These are phyloP conservation scores for Erodium chrysanthum DNA, from an alignment of 441 rosid genomes.

Conservation along the genomic window DNA sequence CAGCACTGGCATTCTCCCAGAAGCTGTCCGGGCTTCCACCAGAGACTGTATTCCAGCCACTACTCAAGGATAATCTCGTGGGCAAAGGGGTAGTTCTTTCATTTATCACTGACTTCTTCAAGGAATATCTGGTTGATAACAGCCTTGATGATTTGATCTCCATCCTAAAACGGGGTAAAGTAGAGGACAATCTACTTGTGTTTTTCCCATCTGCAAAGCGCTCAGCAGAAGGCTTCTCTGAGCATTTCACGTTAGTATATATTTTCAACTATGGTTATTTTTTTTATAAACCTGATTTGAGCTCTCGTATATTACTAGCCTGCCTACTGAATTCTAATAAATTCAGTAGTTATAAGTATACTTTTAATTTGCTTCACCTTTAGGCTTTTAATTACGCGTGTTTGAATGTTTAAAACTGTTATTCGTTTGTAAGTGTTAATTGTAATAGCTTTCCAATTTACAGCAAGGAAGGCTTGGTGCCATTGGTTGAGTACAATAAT, in stretches of 20 bases:
- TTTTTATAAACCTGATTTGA: not conserved
- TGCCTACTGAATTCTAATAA: not conserved
- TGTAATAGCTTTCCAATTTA: constrained; percentile 9
- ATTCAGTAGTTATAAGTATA: no score
- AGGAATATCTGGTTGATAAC: constrained; percentile 85
- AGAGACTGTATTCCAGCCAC: constrained; percentile 90
- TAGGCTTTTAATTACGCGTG: not conserved
- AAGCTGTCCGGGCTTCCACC: constrained; percentile 93
- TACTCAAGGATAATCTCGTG: constrained; percentile 95
- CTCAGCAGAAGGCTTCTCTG: constrained; percentile 77
- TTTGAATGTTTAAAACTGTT: not conserved
- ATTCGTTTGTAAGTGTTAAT: no score
- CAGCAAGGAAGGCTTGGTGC: constrained; percentile 77
- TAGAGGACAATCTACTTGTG: constrained; percentile 80
- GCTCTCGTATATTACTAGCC: not conserved
- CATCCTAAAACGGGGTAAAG: constrained; percentile 83
- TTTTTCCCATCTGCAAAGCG: constrained; percentile 79
- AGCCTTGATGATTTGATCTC: constrained; percentile 87
- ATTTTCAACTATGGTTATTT: not conserved
- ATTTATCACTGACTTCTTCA: constrained; percentile 87
- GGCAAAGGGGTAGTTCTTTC: constrained; percentile 95
- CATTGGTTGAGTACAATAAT: constrained; percentile 85
- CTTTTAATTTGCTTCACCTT: not conserved
- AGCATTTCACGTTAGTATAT: constrained; percentile 79
- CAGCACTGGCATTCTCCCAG: constrained; percentile 96